Conservation (phyloP, 129 eudicot genomes). For the Escallonia rubra region DNA sequence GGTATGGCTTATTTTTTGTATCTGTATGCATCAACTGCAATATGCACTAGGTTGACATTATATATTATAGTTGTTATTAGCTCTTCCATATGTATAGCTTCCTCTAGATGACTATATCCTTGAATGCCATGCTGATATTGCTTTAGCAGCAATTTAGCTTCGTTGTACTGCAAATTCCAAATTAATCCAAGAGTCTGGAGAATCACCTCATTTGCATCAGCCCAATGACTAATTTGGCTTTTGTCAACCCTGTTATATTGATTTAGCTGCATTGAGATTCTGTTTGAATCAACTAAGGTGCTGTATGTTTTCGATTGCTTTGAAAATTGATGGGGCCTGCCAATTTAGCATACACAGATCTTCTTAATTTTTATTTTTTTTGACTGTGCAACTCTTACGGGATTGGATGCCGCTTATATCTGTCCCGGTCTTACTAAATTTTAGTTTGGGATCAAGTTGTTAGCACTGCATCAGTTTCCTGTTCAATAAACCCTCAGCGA, state of each 20-base stretch:
- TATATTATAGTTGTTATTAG: not conserved
- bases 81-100: not conserved
- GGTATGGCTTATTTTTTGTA: slow-evolving; percentile 30
- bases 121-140: not conserved
- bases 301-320: not conserved
- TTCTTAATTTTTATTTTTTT: no score
- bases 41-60: not conserved
- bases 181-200: not conserved
- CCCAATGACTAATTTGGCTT: no score
- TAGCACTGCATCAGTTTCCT: no score
- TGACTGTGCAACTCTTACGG: no score
- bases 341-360: no score
- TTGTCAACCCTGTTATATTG: not conserved
- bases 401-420: no score
- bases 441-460: no score
- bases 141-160: not conserved
- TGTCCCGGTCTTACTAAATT: no score
- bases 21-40: not conserved
- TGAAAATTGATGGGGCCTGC: no score
- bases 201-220: no score
- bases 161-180: not conserved
- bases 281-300: not conserved
- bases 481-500: no score
- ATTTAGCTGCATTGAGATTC: not conserved
- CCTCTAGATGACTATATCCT: not conserved